phyloP scores from a whole-genome alignment of 179 eudicot genomes.

The Beta lomatogona region DNA sequence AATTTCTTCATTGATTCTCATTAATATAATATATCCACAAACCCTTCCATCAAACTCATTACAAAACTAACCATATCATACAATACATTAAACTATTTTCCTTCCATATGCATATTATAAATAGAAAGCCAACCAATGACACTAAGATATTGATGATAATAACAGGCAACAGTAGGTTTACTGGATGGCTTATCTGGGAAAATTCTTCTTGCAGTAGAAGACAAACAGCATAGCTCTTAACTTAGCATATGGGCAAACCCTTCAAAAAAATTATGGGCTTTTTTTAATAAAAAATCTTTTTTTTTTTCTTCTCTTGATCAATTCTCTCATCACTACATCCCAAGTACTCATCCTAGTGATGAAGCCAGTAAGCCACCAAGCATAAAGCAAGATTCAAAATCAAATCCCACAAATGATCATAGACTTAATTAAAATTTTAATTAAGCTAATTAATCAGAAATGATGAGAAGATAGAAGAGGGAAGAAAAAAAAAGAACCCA shows the following conservation, averaged over 20 bases:
- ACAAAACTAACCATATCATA: conserved; percentile 16
- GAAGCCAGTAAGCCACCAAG: not conserved
- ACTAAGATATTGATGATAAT: conserved; percentile 11
- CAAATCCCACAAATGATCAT: conserved; percentile 12
- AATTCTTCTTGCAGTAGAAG: conserved; percentile 28
- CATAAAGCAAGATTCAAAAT: conserved; percentile 9
- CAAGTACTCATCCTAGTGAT: not conserved
- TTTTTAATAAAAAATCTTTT: not conserved
- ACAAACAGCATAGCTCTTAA: conserved; percentile 19
- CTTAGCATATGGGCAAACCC: conserved; percentile 18
- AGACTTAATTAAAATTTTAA: not conserved
- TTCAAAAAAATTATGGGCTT: conserved; percentile 33
- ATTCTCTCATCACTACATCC: not conserved
- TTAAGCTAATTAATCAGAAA: not conserved
- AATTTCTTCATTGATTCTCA: not conserved
- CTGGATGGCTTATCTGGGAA: conserved; percentile 22
- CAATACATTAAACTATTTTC: conserved; percentile 6
- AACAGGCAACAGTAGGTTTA: conserved; percentile 11
- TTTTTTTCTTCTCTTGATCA: not conserved
- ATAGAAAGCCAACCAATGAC: conserved; percentile 31
- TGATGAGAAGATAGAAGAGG: not conserved
- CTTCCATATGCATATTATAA: conserved; percentile 1
- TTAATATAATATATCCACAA: not conserved
- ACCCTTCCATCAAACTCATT: conserved; percentile 9
- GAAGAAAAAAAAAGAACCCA: conserved; percentile 14